These are phyloP conservation scores for Phaffia australis DNA, from an alignment of 768 basidiomycete species.

Conservation along the genomic window DNA sequence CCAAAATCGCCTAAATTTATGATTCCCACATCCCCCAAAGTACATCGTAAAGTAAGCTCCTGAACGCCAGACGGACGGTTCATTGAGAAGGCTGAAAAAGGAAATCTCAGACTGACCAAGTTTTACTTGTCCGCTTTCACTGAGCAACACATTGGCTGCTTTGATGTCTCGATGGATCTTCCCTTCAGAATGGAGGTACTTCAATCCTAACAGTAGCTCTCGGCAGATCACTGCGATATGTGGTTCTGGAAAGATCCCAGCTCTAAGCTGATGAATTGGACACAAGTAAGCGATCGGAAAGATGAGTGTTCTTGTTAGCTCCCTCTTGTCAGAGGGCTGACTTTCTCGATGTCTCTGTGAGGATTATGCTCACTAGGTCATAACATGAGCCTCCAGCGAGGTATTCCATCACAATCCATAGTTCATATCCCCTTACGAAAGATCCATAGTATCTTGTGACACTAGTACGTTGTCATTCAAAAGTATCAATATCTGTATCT, in stretches of 20 bases:
- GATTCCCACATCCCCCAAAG: neutral
- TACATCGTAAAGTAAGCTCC: neutral
- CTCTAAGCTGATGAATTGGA: constrained; percentile 50
- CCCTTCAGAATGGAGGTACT: constrained; percentile 89
- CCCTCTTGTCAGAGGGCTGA: neutral
- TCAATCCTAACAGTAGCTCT: constrained; percentile 81
- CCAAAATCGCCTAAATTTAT: constrained; percentile 70
- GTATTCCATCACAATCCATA: constrained; percentile 99
- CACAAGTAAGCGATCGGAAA: neutral
- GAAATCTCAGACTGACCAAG: constrained; percentile 42
- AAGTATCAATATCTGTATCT: too few species aligned
- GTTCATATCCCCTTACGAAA: constrained; percentile 89
- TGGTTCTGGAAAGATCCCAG: constrained; percentile 76
- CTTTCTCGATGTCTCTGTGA: neutral
- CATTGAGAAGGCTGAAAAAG: too few species aligned
- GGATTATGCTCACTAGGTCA: constrained; percentile 49
- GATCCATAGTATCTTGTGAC: constrained; percentile 94
- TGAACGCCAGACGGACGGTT: neutral
- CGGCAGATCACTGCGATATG: constrained; percentile 93
- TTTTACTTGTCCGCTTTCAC: constrained; percentile 84
- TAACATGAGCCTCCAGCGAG: constrained; percentile 97
- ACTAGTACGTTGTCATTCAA: constrained; percentile 7
- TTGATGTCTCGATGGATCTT: constrained; percentile 99
- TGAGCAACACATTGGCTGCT: constrained; percentile 87
- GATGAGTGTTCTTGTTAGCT: neutral